Evolutionary conservation across 2,329 filamentous ascomycete species (phyloP), one percentile per base, ranked within the genome.

Genomic region (Taxawa tesnikishii): DNA sequence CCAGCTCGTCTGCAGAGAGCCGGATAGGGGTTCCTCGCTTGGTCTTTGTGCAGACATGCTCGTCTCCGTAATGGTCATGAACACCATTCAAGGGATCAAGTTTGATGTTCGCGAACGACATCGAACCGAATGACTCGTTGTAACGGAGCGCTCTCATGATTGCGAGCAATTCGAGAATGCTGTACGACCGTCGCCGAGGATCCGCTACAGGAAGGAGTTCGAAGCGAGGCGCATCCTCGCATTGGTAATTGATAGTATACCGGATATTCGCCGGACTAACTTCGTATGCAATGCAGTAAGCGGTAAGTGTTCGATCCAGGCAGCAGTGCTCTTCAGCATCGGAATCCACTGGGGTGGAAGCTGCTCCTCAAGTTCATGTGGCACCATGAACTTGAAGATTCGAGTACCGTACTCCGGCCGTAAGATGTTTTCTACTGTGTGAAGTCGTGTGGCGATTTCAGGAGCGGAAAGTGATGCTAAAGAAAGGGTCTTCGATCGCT

Each of bases 121-220:
- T 73, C 1, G 73, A 72, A 16, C 61, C 61, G 49, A 82, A 83
- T 1, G 64, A 68, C 45, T 82, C 75, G 45, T 83, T 82, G 51
- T 80, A 83, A 25, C 79, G 69, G 32, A 83, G 52, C 7, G 78
- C 66, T 38, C 77, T 66, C 62, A 80, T 68, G n/a, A 83, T 67
- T 4, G 78, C 75, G 17, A 83, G 62, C n/a, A 82, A 55, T 46
- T 82, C 78, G 15, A 75, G 49, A 4, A 64, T 59, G 2, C 61
- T 66, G 45, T 83, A 83, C 23, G 67, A 65, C 9, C 56, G 55
- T 29, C 62, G 58, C 28, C 62, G 57, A 7, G 62, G 54, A 29
- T 63, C 62, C 13, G 65, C 62, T 3, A 76, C 73, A 13, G 65
- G 67, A 6, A 78, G 59, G 6, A 83, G 62, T 39, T 68, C 66